Conservation (phyloP, 2,329 filamentous ascomycete species). For the Xylaria sp. region DNA sequence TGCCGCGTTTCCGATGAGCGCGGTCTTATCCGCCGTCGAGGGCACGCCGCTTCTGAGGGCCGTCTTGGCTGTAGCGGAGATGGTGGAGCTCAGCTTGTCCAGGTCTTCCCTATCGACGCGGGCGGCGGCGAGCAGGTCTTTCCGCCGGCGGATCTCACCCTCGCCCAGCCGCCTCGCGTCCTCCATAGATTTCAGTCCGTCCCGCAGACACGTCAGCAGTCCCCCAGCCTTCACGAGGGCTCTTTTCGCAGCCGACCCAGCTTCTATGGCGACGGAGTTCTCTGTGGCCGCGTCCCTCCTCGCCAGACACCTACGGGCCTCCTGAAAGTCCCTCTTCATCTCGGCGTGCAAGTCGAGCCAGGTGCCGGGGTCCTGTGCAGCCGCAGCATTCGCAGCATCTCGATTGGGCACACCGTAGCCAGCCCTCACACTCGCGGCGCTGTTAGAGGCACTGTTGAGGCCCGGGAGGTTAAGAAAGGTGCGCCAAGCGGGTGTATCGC, state of each 20-base stretch:
- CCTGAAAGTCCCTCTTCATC: conserved; percentile 76
- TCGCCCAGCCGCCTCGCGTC: conserved; percentile 71
- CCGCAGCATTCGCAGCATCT: conserved; percentile 53
- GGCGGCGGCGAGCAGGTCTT: conserved; percentile 76
- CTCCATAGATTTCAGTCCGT: conserved; percentile 70
- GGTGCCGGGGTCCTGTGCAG: conserved; percentile 69
- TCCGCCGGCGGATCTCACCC: conserved; percentile 77
- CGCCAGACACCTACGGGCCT: conserved; percentile 73
- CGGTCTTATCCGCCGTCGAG: conserved; percentile 61
- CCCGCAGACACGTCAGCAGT: conserved; percentile 71
- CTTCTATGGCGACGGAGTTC: conserved; percentile 64
- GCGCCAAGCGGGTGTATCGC: conserved; percentile 77
- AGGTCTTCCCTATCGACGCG: conserved; percentile 80
- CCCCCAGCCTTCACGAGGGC: conserved; percentile 75
- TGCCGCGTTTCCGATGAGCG: conserved; percentile 57
- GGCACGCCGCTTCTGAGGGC: conserved; percentile 62
- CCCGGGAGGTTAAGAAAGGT: conserved; percentile 77
- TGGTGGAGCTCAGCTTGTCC: conserved; percentile 75
- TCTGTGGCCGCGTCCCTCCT: conserved; percentile 70
- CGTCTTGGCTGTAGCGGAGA: conserved; percentile 52
- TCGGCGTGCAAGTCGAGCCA: conserved; percentile 83
- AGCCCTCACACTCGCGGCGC: conserved; percentile 59
- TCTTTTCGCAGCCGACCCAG: conserved; percentile 78
- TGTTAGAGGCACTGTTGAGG: conserved; percentile 59
- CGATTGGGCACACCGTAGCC: conserved; percentile 50